A percentile compares a stretch with the other conserved stretches of the same genome.
Evolutionary conservation across 352 stramenopile species (phyloP).

Genomic region (Phytophthora vignae): DNA sequence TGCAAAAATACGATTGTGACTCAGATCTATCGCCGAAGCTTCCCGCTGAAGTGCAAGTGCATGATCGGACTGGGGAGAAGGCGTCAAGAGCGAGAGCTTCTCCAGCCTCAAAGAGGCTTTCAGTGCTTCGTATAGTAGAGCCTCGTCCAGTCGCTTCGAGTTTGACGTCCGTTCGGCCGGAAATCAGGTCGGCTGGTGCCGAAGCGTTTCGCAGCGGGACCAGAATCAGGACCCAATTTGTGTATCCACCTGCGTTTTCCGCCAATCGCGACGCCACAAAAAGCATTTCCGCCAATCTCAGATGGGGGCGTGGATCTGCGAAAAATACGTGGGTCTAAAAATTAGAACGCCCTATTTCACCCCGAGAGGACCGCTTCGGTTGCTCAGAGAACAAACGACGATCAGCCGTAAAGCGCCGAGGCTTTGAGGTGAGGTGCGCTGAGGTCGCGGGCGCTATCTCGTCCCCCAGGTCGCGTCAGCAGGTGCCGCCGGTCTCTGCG

Average conservation of each 20-base stretch:
- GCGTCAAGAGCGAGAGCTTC: not conserved
- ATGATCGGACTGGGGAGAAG: not conserved
- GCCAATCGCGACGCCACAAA: conserved; percentile 5
- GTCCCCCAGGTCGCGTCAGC: conserved; percentile 11
- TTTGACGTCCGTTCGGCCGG: conserved; percentile 9
- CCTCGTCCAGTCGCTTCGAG: not conserved
- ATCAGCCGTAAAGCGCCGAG: conserved; percentile 24
- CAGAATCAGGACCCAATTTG: not conserved
- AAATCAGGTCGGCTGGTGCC: conserved; percentile 28
- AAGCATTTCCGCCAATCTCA: not conserved
- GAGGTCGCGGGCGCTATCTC: conserved; percentile 4
- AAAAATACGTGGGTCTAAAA: not conserved
- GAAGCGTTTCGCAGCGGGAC: not conserved
- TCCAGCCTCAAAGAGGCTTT: not conserved
- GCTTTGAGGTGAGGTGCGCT: no score
- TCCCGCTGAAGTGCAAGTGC: not conserved
- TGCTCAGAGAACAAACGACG: conserved; percentile 45
- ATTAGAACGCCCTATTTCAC: conserved; percentile 13
- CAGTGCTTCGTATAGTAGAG: not conserved
- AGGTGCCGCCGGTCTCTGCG: not conserved
- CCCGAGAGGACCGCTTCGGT: not conserved
- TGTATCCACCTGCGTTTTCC: not conserved
- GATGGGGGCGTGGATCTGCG: not conserved
- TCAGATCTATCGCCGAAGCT: conserved; percentile 8
- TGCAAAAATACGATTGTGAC: conserved; percentile 17